phyloP scores from a whole-genome alignment of 2,329 filamentous ascomycete genomes.

The Cordyceps farinosa region DNA sequence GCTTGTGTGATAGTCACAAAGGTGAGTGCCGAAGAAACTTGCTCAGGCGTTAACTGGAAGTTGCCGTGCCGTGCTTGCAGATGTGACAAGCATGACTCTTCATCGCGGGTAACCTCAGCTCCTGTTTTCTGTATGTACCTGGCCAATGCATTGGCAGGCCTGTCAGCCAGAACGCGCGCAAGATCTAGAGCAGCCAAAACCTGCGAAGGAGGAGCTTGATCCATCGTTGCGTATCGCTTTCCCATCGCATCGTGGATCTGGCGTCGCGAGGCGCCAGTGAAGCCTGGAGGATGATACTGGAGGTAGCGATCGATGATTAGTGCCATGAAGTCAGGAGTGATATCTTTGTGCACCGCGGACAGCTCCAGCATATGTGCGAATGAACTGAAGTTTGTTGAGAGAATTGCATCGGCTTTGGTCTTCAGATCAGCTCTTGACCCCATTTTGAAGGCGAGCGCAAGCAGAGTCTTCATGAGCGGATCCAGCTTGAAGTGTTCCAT shows the following conservation, averaged over 20 bases:
- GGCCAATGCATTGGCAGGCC: slow-evolving; percentile 54
- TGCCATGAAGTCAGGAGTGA: slow-evolving; percentile 68
- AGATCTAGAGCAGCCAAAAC: slow-evolving; percentile 69
- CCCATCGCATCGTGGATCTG: slow-evolving; percentile 65
- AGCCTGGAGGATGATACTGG: slow-evolving; percentile 80
- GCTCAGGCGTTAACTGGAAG: slow-evolving; percentile 70
- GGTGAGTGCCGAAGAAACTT: slow-evolving; percentile 76
- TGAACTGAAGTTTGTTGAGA: slow-evolving; percentile 72
- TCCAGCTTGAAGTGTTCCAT: slow-evolving; percentile 95
- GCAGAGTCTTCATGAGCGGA: slow-evolving; percentile 77
- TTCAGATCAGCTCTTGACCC: slow-evolving; percentile 78
- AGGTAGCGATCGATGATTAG: slow-evolving; percentile 82
- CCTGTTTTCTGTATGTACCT: slow-evolving; percentile 72
- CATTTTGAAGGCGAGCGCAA: slow-evolving; percentile 84
- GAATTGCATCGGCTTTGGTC: slow-evolving; percentile 88
- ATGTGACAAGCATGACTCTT: slow-evolving; percentile 60
- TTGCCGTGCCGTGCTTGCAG: slow-evolving; percentile 51
- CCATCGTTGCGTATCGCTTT: slow-evolving; percentile 63
- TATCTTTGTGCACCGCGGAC: slow-evolving; percentile 61
- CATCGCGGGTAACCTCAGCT: slow-evolving; percentile 67
- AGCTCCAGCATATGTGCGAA: slow-evolving; percentile 75
- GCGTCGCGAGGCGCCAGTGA: slow-evolving; percentile 70
- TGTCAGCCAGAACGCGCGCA: slow-evolving; percentile 60
- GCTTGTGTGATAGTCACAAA: slow-evolving; percentile 59
- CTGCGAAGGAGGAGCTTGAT: slow-evolving; percentile 64